Base-by-base conservation (phyloP, 129 eudicot species). In the Tagetes patula region DNA sequence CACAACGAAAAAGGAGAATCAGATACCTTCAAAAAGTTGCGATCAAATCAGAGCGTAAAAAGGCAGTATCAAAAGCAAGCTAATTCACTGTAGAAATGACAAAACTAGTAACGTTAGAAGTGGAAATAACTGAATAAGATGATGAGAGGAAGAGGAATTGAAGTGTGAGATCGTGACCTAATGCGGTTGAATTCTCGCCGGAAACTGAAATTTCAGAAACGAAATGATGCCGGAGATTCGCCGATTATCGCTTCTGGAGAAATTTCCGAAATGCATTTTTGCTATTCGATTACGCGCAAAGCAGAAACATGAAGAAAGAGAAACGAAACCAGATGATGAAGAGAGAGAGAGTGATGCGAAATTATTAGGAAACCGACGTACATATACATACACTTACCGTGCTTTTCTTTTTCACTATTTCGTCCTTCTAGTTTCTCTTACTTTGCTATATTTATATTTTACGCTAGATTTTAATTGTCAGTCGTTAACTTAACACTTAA, bases 11-110 rank as follows among this genome's bases (percentile, higher is more conserved):
- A 65, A 75, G 69, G 72, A 74, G 84, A 81, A 80, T 81, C 77
- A 53, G 87, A 83, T 70, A 79, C 73, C 63, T 87, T 77, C 40
- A 69, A 20, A 83, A 78, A 61, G 82, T 71, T 46, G 87, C 74
- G 89, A 86, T 86, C 92, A 71, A 77, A 77, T 60, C 66, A 61
- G 67, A 58, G 64, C 0, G 54, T 68, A 79, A 69, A 85, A 77
- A 70, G 79, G 75, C 79, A 54, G 40, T 32, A 43, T 49, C 60
- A 14, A 55, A 43, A 67, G 55, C 14, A 68, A 39, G 75, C 50
- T 45, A 69, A 59, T 20, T 20, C 63, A 59, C 64, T 37, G 81
- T n/a, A 77, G 43, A 6, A 69, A 20, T 20, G 27, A 20, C 27
- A 20, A 30, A 50, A n/a, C 27, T 36, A 46, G 52, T 49, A 45